Evolutionary conservation across 139 green algal species (phyloP), one percentile per base, ranked within the genome.

Genomic region (Picochlorum sp.): DNA sequence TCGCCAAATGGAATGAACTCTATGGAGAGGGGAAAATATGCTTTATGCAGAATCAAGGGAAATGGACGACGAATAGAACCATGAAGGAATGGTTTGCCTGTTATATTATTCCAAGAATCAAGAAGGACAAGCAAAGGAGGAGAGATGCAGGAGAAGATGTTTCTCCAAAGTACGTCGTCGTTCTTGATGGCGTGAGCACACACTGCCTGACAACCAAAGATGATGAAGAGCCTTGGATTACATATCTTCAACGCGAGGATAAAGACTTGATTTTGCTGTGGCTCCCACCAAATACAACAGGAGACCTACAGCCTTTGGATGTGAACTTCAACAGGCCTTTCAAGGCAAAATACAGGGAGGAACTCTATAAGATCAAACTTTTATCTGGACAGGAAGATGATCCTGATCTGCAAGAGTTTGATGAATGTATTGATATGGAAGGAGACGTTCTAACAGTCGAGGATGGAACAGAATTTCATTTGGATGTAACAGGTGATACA

Each of bases 21-120:
- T 52, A 52, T 23, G 46, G 46, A 52, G 46, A 52, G 4, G 46
- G 46, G 1, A 52, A 52, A 52, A 52, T 52, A 52, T 52, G 46
- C 9, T 52, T 52, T n/a, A 52, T 52, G 46, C 46, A 52, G 18
- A 52, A 52, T n/a, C 46, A 52, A 52, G 46, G 46, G 46, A 52
- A 52, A 4, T 52, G 46, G 46, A 52, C 46, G 4, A 52, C 46
- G 46, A 52, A 52, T 23, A 52, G 2, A 13, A 52, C 46, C 46
- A 52, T 52, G 46, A 52, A 13, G 46, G 46, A 52, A 52, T 52
- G 46, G 46, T 52, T 52, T 1, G 14, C 8, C 1, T 4, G 9
- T 15, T 15, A 52, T 15, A n/a, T 52, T n/a, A 52, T 52, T 15
- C 46, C 46, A 52, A 52, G 46, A 15, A 52, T 52, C 46, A 52